These are phyloP conservation scores for Nitzschia sp. DNA, from an alignment of 108 stramenopile species.

Conservation along the genomic window DNA sequence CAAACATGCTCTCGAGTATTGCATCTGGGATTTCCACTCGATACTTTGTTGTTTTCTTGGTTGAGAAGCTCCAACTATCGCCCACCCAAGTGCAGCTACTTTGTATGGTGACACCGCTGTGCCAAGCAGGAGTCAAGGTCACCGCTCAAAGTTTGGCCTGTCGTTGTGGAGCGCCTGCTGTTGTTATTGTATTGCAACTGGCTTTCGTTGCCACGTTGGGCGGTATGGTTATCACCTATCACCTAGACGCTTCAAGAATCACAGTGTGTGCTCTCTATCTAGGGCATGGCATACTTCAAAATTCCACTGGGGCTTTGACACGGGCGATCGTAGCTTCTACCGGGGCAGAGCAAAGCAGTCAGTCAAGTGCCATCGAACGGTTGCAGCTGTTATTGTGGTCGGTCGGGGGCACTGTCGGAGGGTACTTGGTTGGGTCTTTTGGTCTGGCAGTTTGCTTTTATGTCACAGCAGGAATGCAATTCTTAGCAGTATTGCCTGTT, in stretches of 20 bases:
- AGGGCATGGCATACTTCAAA: conserved; percentile 47
- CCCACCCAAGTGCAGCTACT: conserved; percentile 60
- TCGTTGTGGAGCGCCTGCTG: conserved; percentile 40
- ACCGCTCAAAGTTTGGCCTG: conserved; percentile 33
- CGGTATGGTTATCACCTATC: conserved; percentile 30
- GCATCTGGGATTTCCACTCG: conserved; percentile 68
- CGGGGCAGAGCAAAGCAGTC: conserved; percentile 41
- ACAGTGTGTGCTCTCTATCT: conserved; percentile 42
- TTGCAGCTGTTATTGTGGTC: conserved; percentile 55
- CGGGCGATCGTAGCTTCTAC: conserved; percentile 49
- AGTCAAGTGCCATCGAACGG: conserved; percentile 54
- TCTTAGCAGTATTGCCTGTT: conserved; percentile 17
- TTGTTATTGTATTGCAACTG: conserved; percentile 41
- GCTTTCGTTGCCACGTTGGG: conserved; percentile 37
- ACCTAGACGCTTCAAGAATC: background rate
- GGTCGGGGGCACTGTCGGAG: conserved; percentile 46
- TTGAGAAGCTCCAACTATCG: conserved; percentile 38
- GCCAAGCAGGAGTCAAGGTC: conserved; percentile 41
- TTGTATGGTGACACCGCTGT: conserved; percentile 48
- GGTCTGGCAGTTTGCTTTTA: conserved; percentile 38
- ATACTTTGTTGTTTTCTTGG: conserved; percentile 74
- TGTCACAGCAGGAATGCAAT: conserved; percentile 25
- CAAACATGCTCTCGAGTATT: conserved; percentile 18
- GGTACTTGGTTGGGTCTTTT: conserved; percentile 34
- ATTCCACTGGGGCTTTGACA: conserved; percentile 52